Conservation (phyloP, 768 basidiomycete species). For the Kockovaella imperatae region DNA sequence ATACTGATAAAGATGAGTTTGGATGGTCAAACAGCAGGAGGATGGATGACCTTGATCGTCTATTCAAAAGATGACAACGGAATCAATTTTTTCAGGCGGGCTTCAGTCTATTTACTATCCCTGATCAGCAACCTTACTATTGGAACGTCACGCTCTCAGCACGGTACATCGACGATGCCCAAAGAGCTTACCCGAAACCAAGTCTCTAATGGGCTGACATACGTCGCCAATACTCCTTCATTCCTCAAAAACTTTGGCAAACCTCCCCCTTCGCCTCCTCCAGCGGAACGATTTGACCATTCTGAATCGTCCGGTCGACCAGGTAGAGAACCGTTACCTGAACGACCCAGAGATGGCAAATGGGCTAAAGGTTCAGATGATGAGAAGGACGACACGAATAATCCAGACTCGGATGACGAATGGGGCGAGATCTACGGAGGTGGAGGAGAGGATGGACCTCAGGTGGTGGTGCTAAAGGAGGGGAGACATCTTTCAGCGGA, state of each 20-base stretch:
- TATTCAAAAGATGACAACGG: no score
- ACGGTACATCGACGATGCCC: no score
- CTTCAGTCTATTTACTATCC: no score
- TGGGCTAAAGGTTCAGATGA: conserved; percentile 41
- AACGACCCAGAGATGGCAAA: conserved; percentile 33
- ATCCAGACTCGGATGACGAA: conserved; percentile 67
- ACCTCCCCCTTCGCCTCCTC: conserved; percentile 5
- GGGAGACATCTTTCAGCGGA: conserved; percentile 76
- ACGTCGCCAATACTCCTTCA: conserved; percentile 16
- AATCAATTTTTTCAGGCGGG: no score
- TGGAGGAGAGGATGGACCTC: conserved; percentile 69
- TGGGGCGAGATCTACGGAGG: conserved; percentile 46
- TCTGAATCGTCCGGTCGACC: neutral
- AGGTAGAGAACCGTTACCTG: conserved; percentile 30
- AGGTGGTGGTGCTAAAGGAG: conserved; percentile 77
- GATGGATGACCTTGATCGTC: no score
- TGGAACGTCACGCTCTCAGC: neutral
- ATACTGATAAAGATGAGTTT: no score
- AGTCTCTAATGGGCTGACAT: conserved; percentile 14
- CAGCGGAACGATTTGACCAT: neutral
- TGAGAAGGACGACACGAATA: conserved; percentile 42
- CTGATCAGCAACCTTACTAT: no score
- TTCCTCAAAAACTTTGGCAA: conserved; percentile 28
- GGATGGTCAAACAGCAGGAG: no score
- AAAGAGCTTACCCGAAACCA: conserved; percentile 9